Percentiles rank a stretch among this genome's conserved stretches.
phyloP scores from a whole-genome alignment of 495 filamentous ascomycete species.

The Opeltia flavorubescens region DNA sequence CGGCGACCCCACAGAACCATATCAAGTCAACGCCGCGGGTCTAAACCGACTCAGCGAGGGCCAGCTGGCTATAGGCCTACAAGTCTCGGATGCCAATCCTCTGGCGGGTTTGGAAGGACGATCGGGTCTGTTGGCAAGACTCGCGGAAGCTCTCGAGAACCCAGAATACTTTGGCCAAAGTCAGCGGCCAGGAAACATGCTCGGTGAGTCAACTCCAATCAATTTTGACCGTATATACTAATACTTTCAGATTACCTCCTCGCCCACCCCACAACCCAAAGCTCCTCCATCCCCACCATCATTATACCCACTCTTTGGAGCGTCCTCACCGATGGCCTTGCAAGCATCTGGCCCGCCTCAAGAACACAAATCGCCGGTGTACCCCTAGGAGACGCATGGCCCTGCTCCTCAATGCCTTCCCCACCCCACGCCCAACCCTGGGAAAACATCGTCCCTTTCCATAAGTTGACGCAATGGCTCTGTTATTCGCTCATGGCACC shows the following conservation, averaged over 20 bases:
- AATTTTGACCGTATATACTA: background rate
- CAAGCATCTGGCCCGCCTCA: slow-evolving; percentile 77
- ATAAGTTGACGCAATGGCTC: slow-evolving; percentile 66
- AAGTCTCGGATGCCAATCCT: slow-evolving; percentile 69
- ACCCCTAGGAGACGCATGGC: slow-evolving; percentile 90
- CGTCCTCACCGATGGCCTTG: slow-evolving; percentile 75
- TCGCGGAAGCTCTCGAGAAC: slow-evolving; percentile 66
- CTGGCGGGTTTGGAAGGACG: slow-evolving; percentile 81
- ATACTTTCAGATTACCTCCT: slow-evolving; percentile 64
- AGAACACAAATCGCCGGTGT: slow-evolving; percentile 80
- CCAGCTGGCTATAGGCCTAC: slow-evolving; percentile 62
- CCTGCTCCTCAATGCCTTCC: slow-evolving; percentile 64
- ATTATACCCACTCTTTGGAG: slow-evolving; percentile 86
- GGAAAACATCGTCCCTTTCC: slow-evolving; percentile 86
- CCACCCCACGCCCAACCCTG: slow-evolving; percentile 61
- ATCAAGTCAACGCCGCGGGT: slow-evolving; percentile 76
- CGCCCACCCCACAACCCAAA: slow-evolving; percentile 76
- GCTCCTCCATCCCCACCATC: slow-evolving; percentile 74
- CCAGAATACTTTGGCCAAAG: slow-evolving; percentile 74
- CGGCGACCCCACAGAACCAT: slow-evolving; percentile 63
- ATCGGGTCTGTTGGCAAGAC: slow-evolving; percentile 60
- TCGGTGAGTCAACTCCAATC: slow-evolving; percentile 44
- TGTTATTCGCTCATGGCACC: slow-evolving; percentile 61
- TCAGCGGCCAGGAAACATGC: slow-evolving; percentile 83
- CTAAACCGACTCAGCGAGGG: slow-evolving; percentile 63